phyloP scores from a whole-genome alignment of 2,329 filamentous ascomycete species.

The Chaetomiaceae sp. region DNA sequence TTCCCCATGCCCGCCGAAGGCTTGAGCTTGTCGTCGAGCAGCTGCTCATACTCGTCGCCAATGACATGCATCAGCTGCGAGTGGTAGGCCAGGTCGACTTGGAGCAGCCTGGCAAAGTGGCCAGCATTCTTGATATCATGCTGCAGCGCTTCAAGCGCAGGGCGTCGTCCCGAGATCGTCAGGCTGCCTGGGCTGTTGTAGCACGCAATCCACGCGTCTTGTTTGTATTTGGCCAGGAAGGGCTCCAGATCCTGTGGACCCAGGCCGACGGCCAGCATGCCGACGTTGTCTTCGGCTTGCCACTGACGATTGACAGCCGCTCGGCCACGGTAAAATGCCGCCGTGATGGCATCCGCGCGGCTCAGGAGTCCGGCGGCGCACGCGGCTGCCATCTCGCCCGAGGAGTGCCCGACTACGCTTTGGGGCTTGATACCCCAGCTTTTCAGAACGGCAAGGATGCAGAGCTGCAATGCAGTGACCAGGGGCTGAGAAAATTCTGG shows the following conservation, averaged over 20 bases:
- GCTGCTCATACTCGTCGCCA: slow-evolving; percentile 16
- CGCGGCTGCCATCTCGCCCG: slow-evolving; percentile 32
- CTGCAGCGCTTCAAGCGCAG: slow-evolving; percentile 13
- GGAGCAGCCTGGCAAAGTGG: slow-evolving; percentile 29
- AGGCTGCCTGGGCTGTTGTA: slow-evolving; percentile 29
- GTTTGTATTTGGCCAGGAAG: slow-evolving; percentile 21
- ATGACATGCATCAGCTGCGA: slow-evolving; percentile 27
- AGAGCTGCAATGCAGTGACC: slow-evolving; percentile 36
- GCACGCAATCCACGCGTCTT: slow-evolving; percentile 23
- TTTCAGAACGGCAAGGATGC: slow-evolving; percentile 28
- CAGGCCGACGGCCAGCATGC: slow-evolving; percentile 32
- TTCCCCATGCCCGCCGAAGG: not conserved
- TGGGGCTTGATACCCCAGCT: slow-evolving; percentile 24
- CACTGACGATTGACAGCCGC: slow-evolving; percentile 14
- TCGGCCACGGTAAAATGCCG: slow-evolving; percentile 31
- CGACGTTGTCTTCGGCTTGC: slow-evolving; percentile 23
- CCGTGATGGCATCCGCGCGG: slow-evolving; percentile 26
- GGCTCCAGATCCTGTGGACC: slow-evolving; percentile 14
- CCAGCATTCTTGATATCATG: slow-evolving; percentile 19
- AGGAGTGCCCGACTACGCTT: slow-evolving; percentile 30
- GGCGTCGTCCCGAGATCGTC: slow-evolving; percentile 28
- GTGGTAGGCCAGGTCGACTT: slow-evolving; percentile 32
- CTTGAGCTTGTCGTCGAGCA: slow-evolving; percentile 7
- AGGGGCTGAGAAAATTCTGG: slow-evolving; percentile 32
- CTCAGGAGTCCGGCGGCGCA: slow-evolving; percentile 27